Conservation (phyloP, 441 rosid genomes). For the Gossypium davidsonii region DNA sequence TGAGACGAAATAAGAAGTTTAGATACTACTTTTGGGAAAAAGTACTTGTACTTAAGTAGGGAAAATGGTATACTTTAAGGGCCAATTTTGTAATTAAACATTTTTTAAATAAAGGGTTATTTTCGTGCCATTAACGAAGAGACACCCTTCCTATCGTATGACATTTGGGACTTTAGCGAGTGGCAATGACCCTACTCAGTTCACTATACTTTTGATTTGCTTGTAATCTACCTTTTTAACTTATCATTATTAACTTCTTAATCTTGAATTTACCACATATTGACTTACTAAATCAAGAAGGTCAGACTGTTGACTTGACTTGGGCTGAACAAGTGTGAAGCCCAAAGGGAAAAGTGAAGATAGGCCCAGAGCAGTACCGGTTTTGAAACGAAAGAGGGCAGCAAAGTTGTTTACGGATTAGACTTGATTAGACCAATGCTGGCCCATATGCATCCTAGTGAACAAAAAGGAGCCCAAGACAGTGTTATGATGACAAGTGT, state of each 20-base stretch:
- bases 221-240: conserved; percentile 4
- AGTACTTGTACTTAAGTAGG: too few relatives aligned
- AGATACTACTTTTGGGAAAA: too few relatives aligned
- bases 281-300: conserved; percentile 10
- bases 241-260: conserved; percentile 7
- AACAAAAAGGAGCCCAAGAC: conserved; percentile 10
- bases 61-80: too few relatives aligned
- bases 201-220: neutral
- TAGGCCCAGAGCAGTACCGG: neutral
- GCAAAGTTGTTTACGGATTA: neutral
- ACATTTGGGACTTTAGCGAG: conserved; percentile 1
- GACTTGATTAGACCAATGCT: conserved; percentile 13
- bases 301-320: conserved; percentile 9
- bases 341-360: neutral
- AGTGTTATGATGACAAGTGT: neutral
- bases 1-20: too few relatives aligned
- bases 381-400: neutral
- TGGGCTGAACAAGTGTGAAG: conserved; percentile 5
- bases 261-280: neutral
- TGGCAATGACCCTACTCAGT: neutral
- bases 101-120: neutral
- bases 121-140: neutral
- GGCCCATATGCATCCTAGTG: conserved; percentile 7
- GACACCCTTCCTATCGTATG: conserved; percentile 2
- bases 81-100: too few relatives aligned